A percentile compares a stretch with the other conserved stretches of the same genome.
These are phyloP conservation scores for Ambrosiella beaveri DNA, from an alignment of 2,329 filamentous ascomycete species.

Conservation along the genomic window DNA sequence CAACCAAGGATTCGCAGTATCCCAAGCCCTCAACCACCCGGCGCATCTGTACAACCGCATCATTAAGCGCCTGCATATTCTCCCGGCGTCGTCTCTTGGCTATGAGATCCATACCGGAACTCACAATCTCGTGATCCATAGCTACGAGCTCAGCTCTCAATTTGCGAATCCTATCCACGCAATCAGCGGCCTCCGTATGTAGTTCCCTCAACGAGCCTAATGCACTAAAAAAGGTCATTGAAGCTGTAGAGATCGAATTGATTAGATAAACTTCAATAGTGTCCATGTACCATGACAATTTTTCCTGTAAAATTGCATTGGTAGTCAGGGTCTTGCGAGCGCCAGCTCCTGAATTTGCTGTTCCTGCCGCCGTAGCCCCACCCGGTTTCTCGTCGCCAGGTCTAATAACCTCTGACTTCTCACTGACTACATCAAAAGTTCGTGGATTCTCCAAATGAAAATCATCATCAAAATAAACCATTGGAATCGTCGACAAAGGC, in stretches of 20 bases:
- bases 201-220: slow-evolving; percentile 79
- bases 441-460: slow-evolving; percentile 93
- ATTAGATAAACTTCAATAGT: slow-evolving; percentile 96
- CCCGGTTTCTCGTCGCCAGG: slow-evolving; percentile 38
- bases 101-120: slow-evolving; percentile 70
- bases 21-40: slow-evolving; percentile 60
- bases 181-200: slow-evolving; percentile 81
- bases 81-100: slow-evolving; percentile 66
- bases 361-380: slow-evolving; percentile 33
- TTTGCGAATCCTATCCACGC: slow-evolving; percentile 68
- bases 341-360: slow-evolving; percentile 11
- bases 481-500: slow-evolving; percentile 78
- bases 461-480: slow-evolving; percentile 84
- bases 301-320: slow-evolving; percentile 94
- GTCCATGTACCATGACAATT: slow-evolving; percentile 99
- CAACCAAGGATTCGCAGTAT: slow-evolving; percentile 63
- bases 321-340: slow-evolving; percentile 80
- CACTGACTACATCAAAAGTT: slow-evolving; percentile 91
- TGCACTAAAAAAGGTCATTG: slow-evolving; percentile 89
- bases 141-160: slow-evolving; percentile 62
- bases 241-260: slow-evolving; percentile 86
- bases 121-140: slow-evolving; percentile 73
- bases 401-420: slow-evolving; percentile 87
- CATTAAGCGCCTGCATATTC: slow-evolving; percentile 66
- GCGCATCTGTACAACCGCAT: slow-evolving; percentile 68